Base-by-base conservation (phyloP, 306 rosid genomes). In the Hippophae rhamnoides region DNA sequence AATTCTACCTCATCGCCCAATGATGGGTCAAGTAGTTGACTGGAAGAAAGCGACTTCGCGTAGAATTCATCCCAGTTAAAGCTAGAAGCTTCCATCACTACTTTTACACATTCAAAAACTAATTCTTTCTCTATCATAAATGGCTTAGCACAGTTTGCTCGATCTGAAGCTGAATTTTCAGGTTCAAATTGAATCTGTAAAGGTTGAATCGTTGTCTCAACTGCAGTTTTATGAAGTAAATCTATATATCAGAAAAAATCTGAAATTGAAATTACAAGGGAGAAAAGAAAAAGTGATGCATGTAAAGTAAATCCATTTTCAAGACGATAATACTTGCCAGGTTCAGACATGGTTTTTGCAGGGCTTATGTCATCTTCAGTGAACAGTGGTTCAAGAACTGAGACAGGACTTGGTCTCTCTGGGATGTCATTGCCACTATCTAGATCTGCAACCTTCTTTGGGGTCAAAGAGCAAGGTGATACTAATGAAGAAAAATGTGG, bases 381-480 rank as follows among this genome's bases (percentile, higher is more conserved):
- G 73, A 86, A 84, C 27, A 71, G 66, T 5, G 71, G 76, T 65
- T 86, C 95, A 27, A 93, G 95, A 76, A 93, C 86, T 50, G 99
- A 93, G 49, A 84, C 78, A 7, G 99, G 97, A 78, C 99, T 93
- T n/a, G 94, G 99, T 56, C 86, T 71, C 50, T 72, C 94, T 23
- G 79, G 81, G 47, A 64, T 59, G 41, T 78, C 85, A 2, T 66
- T 10, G 61, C 54, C 55, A 51, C 68, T 74, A 49, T 79, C 95
- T 60, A 47, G 59, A 56, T 73, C 84, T 67, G 80, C 82, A 69
- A 25, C 65, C 54, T 78, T 74, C 65, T 56, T 74, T 50, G 65
- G 48, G 59, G 69, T 27, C 26, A 73, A 63, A 43, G 78, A 77
- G 63, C 66, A 72, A 47, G 88, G 88, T 60, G 87, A 81, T 66